Evolutionary conservation across 208 protist species (phyloP), one percentile per base, ranked within the genome.

Genomic region (Leishmania gerbilli): DNA sequence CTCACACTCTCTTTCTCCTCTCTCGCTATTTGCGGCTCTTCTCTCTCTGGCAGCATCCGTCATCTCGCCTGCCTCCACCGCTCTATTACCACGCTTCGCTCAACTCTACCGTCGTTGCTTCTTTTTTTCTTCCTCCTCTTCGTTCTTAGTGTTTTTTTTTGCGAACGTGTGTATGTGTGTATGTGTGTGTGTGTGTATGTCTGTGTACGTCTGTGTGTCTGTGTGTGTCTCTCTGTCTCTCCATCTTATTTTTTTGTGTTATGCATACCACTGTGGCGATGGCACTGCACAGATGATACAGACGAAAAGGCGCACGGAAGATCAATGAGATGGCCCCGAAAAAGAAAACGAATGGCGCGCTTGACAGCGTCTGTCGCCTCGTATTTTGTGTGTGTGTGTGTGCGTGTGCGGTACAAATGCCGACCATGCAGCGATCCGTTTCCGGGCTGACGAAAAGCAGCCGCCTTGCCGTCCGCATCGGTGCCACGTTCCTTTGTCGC

Each of bases 91-190:
- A 37, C 19, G 11, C 4, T 17, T 31, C 13, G 13, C 21, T 27
- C 34, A 40, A 45, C 64, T 42, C 71, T 77, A 34, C 55, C 8
- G 58, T 7, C 21, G 79, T 68, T 77, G 0, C 74, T 42, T 77
- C 53, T 77, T 77, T 72, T 60, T 17, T 71, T 65, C 11, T 60
- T 76, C 1, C 60, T 77, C 62, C 45, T 69, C 51, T 42, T 79
- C 84, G 45, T 49, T 49, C 0, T 1, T 45, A 0, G 42, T 45
- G 40, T 47, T 11, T 49, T 49, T 49, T 49, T 49, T 8, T 8
- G 7, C 9, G 82, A 71, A 60, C 21, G 40, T 21, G 47, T 5
- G 31, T 60, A 47, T 19, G 19, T 42, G 3, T 76, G 40, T 2
- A 2, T 40, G 37, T 40, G 40, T 76, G 37, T 37, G 37, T 37